These are phyloP conservation scores for Polyporus arcularius DNA, from an alignment of 768 basidiomycete species.

Conservation along the genomic window DNA sequence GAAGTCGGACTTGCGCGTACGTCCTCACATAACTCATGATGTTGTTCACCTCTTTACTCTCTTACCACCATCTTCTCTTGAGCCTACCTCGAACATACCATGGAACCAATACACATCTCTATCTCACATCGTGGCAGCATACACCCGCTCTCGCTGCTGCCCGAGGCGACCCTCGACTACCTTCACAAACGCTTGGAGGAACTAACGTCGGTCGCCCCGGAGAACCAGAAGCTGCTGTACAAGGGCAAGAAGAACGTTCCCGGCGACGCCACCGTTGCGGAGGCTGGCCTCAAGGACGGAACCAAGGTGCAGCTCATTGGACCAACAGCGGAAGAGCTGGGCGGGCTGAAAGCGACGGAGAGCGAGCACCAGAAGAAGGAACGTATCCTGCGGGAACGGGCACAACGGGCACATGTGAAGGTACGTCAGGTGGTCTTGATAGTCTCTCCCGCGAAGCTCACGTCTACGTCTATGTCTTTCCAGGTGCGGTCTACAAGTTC, in stretches of 20 bases:
- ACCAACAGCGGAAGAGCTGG: conserved; percentile 58
- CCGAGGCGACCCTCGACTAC: conserved; percentile 48
- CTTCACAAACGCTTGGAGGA: conserved; percentile 58
- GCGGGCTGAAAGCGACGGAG: conserved; percentile 55
- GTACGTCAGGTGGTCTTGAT: conserved; percentile 34
- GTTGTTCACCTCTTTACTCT: too few species aligned
- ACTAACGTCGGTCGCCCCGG: conserved; percentile 64
- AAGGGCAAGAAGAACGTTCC: conserved; percentile 57
- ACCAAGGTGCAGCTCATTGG: conserved; percentile 73
- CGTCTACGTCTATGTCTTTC: neutral
- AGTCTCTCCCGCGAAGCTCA: neutral
- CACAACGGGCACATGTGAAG: conserved; percentile 57
- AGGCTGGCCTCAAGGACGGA: conserved; percentile 64
- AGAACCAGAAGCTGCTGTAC: conserved; percentile 71
- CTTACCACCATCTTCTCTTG: too few species aligned
- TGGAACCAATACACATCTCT: conserved; percentile 18
- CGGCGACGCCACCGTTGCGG: conserved; percentile 29
- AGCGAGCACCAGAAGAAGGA: conserved; percentile 58
- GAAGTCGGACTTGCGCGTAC: too few species aligned
- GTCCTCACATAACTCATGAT: too few species aligned
- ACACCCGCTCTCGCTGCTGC: conserved; percentile 49
- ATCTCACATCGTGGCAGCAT: conserved; percentile 51
- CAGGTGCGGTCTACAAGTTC: conserved; percentile 61
- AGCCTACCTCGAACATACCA: too few species aligned
- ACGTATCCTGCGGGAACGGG: conserved; percentile 58